These are phyloP conservation scores for Fusarium sp. DNA, from an alignment of 2,329 filamentous ascomycete species.

Conservation along the genomic window DNA sequence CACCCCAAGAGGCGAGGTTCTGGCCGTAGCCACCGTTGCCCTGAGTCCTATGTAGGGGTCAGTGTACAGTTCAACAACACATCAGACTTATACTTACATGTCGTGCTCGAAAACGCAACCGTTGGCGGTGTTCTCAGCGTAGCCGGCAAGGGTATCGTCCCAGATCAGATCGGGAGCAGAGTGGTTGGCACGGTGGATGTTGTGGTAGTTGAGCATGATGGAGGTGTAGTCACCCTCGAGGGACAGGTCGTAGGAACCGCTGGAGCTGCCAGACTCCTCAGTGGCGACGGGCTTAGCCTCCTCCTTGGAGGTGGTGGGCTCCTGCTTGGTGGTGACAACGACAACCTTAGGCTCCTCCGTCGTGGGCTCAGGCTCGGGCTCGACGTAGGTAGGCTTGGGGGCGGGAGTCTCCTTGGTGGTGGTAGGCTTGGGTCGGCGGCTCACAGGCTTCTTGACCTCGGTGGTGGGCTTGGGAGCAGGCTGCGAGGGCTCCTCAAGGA, in stretches of 20 bases:
- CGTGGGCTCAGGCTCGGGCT: slow-evolving; percentile 11
- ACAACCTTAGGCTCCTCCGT: neutral
- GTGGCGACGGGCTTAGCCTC: slow-evolving; percentile 7
- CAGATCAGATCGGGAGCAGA: slow-evolving; percentile 74
- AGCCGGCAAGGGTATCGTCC: slow-evolving; percentile 72
- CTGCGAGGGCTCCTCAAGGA: slow-evolving; percentile 37
- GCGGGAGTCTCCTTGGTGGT: slow-evolving; percentile 25
- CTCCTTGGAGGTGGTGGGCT: neutral
- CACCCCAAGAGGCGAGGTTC: slow-evolving; percentile 81
- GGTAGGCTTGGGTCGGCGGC: slow-evolving; percentile 19
- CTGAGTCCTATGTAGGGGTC: slow-evolving; percentile 58
- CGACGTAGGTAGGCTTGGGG: slow-evolving; percentile 28
- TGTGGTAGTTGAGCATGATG: slow-evolving; percentile 78
- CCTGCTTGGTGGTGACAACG: slow-evolving; percentile 3
- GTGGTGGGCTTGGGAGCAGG: slow-evolving; percentile 14
- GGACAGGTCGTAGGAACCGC: slow-evolving; percentile 19
- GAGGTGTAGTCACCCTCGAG: slow-evolving; percentile 48
- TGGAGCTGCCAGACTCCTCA: slow-evolving; percentile 3
- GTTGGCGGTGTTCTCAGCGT: slow-evolving; percentile 72
- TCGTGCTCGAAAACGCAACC: slow-evolving; percentile 81
- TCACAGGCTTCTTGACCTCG: slow-evolving; percentile 25
- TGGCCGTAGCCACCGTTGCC: slow-evolving; percentile 82
- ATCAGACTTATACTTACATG: slow-evolving; percentile 65
- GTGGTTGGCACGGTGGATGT: slow-evolving; percentile 87
- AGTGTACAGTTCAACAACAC: slow-evolving; percentile 38